Base-by-base conservation (phyloP, 2,329 filamentous ascomycete species). In the Beauveria asiatica region DNA sequence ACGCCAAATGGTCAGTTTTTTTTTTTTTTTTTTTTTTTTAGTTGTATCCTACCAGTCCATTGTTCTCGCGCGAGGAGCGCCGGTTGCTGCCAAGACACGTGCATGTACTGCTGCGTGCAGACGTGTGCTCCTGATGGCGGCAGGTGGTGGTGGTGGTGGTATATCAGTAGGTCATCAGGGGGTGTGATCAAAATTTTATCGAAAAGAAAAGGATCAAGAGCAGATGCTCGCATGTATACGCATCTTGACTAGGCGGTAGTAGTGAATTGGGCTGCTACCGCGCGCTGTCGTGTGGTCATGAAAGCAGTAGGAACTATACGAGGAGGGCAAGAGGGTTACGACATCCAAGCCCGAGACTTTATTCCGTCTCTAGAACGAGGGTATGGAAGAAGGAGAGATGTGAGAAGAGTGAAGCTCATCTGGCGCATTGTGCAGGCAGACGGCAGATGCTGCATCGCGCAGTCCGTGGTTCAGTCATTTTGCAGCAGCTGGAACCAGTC, bases 211-310 rank as follows among this genome's bases (percentile, higher is more conserved):
- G 13, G 21, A 23, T 4, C 7, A 6, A 41, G 21, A 41, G 16
- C 21, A 44, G 23, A 37, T 11, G 41, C 41, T 45, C 8, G 52
- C 41, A 46, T 55, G 25, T 30, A 55, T 21, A 41, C 45, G 52
- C 52, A 55, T 55, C 25, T 55, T 55, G 52, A 33, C 41, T 44
- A 27, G 41, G 41, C n/a, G 10, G 9, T 33, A 8, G 41, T 45
- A 5, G 41, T 45, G 4, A 21, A 33, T 25, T n/a, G 23, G 25
- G 25, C 52, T 39, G n/a, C 21, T 44, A 54, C 9, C 21, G 39
- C 30, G 39, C 51, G 17, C 41, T 55, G 52, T 45, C 52, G 39
- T 55, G 52, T 55, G 52, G n/a, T n/a, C n/a, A n/a, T n/a, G n/a
- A n/a, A n/a, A 46, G 23, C 39, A 55, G 52, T 5, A 27, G 45